Percentiles rank a stretch among this genome's conserved stretches.
These are phyloP conservation scores for Sodiomyces alkalinus DNA, from an alignment of 2,329 filamentous ascomycete genomes.

Conservation along the genomic window DNA sequence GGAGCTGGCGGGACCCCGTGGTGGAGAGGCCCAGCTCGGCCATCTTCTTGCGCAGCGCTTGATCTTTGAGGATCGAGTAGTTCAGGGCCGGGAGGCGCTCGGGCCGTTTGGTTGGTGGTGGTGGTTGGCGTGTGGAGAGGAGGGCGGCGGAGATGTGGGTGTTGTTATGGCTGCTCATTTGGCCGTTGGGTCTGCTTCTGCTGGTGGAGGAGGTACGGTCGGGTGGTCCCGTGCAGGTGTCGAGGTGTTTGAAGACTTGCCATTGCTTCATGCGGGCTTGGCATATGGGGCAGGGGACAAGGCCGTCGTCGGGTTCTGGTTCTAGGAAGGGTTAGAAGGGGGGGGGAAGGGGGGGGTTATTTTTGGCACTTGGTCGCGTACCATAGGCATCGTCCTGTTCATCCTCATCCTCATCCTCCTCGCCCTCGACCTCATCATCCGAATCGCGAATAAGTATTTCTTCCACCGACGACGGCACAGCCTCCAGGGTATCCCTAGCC, in stretches of 20 bases:
- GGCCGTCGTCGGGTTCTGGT: constrained; percentile 44
- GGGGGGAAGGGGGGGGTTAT: neutral
- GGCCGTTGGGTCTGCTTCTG: constrained; percentile 2
- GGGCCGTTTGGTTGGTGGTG: no score
- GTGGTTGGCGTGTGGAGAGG: no score
- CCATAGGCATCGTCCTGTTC: constrained; percentile 4
- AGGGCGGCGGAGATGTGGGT: neutral
- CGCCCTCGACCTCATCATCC: constrained; percentile 19
- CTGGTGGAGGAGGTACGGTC: constrained; percentile 2
- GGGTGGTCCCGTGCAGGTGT: constrained; percentile 41
- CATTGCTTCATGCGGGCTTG: constrained; percentile 62
- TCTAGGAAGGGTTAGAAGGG: constrained; percentile 6
- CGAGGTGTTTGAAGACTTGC: constrained; percentile 67
- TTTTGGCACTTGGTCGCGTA: no score
- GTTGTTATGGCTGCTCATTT: constrained; percentile 1
- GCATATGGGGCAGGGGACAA: constrained; percentile 78
- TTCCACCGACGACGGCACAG: constrained; percentile 17
- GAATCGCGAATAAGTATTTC: constrained; percentile 11
- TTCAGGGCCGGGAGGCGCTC: constrained; percentile 68
- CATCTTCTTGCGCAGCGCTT: constrained; percentile 64
- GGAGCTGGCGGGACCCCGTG: constrained; percentile 48
- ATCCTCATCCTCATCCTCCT: constrained; percentile 2
- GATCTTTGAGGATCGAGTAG: constrained; percentile 77
- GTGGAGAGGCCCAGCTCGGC: constrained; percentile 63
- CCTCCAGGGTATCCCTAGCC: constrained; percentile 19